Percentiles rank a stretch among this genome's conserved stretches.
phyloP scores from a whole-genome alignment of 2,329 filamentous ascomycete genomes.

The Claviceps sorghi region DNA sequence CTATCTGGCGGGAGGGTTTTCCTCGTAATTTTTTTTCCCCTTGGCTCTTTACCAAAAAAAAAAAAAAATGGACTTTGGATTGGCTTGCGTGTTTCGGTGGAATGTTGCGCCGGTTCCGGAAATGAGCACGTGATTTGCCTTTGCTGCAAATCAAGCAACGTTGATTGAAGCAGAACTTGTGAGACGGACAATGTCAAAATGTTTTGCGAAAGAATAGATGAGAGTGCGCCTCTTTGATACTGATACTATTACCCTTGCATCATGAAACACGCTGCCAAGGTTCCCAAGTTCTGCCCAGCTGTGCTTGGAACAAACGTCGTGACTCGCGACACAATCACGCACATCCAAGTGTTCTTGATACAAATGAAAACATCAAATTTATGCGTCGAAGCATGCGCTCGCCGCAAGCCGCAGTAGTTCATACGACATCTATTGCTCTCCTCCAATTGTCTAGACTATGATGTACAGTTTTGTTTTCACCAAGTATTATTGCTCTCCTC shows the following conservation, averaged over 20 bases:
- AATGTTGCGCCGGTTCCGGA: conserved; percentile 18
- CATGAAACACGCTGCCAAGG: background rate
- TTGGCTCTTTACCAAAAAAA: conserved; percentile 6
- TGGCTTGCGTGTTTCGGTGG: conserved; percentile 15
- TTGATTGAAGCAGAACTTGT: background rate
- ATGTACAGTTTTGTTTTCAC: conserved; percentile 20
- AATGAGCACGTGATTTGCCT: conserved; percentile 6
- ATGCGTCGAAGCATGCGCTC: conserved; percentile 2
- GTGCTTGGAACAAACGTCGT: background rate
- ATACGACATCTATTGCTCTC: conserved; percentile 23
- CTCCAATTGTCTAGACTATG: conserved; percentile 24
- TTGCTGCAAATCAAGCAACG: background rate
- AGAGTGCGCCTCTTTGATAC: background rate
- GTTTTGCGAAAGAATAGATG: background rate
- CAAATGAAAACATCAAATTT: conserved; percentile 10
- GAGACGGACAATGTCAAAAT: background rate
- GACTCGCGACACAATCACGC: background rate
- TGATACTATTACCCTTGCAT: no score
- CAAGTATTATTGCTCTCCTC: conserved; percentile 6
- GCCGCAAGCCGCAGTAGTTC: conserved; percentile 2
- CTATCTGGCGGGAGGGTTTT: conserved; percentile 11
- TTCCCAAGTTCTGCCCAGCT: background rate
- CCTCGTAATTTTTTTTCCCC: conserved; percentile 19
- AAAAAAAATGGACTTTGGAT: conserved; percentile 15
- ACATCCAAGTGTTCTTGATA: background rate